These are phyloP conservation scores for Opeltia flavorubescens DNA, from an alignment of 495 filamentous ascomycete species.

Conservation along the genomic window DNA sequence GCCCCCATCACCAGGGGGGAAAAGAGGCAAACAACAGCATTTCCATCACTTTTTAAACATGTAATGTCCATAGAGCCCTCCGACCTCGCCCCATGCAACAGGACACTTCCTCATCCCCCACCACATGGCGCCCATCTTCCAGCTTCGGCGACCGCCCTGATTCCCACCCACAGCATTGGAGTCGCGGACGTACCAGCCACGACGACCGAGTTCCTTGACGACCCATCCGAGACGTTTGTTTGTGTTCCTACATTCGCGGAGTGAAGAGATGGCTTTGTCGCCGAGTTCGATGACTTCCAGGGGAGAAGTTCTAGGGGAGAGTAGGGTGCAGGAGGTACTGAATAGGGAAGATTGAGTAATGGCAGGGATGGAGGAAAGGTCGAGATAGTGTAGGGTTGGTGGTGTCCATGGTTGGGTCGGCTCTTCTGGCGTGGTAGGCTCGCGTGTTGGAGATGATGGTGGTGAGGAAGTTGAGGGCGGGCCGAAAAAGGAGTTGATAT, in stretches of 20 bases:
- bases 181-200: slow-evolving; percentile 56
- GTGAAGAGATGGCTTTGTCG: slow-evolving; percentile 52
- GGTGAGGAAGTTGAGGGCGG: slow-evolving; percentile 17
- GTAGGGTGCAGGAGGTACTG: slow-evolving; percentile 41
- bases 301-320: slow-evolving; percentile 48
- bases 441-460: neutral
- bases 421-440: neutral
- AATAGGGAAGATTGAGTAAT: slow-evolving; percentile 51
- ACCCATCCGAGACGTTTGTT: slow-evolving; percentile 51
- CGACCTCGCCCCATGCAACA: slow-evolving; percentile 61
- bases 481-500: slow-evolving; percentile 43
- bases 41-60: slow-evolving; percentile 60
- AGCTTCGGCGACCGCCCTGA: slow-evolving; percentile 39
- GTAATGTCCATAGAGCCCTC: slow-evolving; percentile 75
- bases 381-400: slow-evolving; percentile 61
- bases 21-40: neutral
- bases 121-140: slow-evolving; percentile 84
- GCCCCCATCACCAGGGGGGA: no score
- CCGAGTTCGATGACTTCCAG: slow-evolving; percentile 69
- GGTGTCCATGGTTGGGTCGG: slow-evolving; percentile 33
- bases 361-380: slow-evolving; percentile 46
- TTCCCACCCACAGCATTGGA: slow-evolving; percentile 25
- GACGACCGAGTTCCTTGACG: slow-evolving; percentile 50
- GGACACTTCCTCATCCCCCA: slow-evolving; percentile 86
- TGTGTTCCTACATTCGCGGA: slow-evolving; percentile 36